Conservation (phyloP, 306 rosid genomes). For the Ormosia semicastrata region DNA sequence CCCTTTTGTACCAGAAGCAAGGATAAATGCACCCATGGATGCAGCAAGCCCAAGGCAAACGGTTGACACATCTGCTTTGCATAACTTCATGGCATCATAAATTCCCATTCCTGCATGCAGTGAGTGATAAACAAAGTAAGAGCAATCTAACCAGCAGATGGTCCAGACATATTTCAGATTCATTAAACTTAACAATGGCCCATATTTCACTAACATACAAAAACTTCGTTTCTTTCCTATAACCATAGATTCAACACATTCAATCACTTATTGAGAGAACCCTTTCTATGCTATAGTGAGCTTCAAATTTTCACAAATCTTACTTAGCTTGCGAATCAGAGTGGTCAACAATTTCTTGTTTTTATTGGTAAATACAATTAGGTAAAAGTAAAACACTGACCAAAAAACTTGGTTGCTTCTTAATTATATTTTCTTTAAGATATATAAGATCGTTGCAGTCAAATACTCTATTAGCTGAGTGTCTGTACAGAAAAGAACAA, state of each 20-base stretch:
- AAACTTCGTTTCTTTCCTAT: neutral
- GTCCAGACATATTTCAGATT: neutral
- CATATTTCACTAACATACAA: neutral
- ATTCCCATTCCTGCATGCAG: slow-evolving; percentile 83
- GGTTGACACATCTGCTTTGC: slow-evolving; percentile 95
- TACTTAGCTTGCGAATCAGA: slow-evolving; percentile 5
- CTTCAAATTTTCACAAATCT: neutral
- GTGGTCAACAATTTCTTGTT: neutral
- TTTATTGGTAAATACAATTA: neutral
- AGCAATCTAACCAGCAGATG: slow-evolving; percentile 17
- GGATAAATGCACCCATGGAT: slow-evolving; percentile 97
- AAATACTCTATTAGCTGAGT: neutral
- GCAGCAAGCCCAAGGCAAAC: slow-evolving; percentile 96
- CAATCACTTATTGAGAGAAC: neutral
- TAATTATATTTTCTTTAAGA: neutral
- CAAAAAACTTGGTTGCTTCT: neutral
- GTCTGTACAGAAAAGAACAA: neutral
- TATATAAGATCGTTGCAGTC: neutral
- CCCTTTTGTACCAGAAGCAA: slow-evolving; percentile 87
- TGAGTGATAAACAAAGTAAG: slow-evolving; percentile 20
- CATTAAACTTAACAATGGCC: neutral
- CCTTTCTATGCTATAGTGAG: neutral
- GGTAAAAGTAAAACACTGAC: neutral
- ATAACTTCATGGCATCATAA: slow-evolving; percentile 95
- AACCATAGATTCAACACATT: neutral